A percentile compares a stretch with the other conserved stretches of the same genome.
phyloP scores from a whole-genome alignment of 495 filamentous ascomycete genomes.

The Aspergillus homomorphus region DNA sequence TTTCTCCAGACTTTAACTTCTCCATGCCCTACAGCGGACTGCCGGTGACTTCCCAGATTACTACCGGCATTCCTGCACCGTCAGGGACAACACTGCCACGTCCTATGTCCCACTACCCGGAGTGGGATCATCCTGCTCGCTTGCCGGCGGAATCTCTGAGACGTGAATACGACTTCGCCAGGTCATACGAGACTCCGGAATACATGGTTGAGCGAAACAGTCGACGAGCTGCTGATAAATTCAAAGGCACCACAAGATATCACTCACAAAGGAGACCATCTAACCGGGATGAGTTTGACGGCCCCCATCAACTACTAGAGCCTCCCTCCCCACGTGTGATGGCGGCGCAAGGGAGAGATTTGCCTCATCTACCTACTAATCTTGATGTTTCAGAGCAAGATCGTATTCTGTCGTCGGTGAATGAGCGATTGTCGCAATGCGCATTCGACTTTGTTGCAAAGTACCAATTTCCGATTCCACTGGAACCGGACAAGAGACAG shows the following conservation, averaged over 20 bases:
- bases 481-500: conserved; percentile 74
- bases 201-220: conserved; percentile 42
- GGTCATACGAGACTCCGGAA: conserved; percentile 35
- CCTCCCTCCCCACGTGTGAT: conserved; percentile 61
- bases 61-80: conserved; percentile 40
- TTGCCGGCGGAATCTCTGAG: conserved; percentile 33
- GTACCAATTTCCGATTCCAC: conserved; percentile 83
- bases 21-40: conserved; percentile 31
- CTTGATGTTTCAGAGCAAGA: conserved; percentile 82
- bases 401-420: conserved; percentile 71
- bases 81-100: conserved; percentile 31
- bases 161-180: conserved; percentile 33
- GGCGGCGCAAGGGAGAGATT: conserved; percentile 70
- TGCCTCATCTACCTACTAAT: conserved; percentile 78
- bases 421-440: conserved; percentile 78
- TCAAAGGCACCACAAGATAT: conserved; percentile 49
- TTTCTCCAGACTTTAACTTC: conserved; percentile 34
- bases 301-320: conserved; percentile 75
- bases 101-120: conserved; percentile 31
- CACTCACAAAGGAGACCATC: conserved; percentile 68
- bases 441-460: conserved; percentile 87
- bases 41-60: conserved; percentile 26
- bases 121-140: conserved; percentile 36
- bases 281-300: conserved; percentile 88
- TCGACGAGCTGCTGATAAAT: conserved; percentile 39